Conservation (phyloP, 306 rosid species). For the Hippophae tibetana region DNA sequence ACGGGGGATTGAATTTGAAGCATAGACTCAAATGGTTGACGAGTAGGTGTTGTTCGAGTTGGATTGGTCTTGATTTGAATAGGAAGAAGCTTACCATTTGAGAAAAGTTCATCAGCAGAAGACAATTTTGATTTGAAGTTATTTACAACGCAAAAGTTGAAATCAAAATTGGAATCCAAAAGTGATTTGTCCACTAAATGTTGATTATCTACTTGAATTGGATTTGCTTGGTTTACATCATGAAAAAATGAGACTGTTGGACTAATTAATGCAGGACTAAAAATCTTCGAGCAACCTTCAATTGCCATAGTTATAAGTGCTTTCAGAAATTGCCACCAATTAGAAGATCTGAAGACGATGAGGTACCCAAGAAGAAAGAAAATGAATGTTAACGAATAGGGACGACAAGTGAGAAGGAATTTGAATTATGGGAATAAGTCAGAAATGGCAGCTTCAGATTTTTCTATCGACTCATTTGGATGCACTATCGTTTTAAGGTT, state of each 20-base stretch:
- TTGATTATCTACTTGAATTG: constrained; percentile 12
- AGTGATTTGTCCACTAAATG: constrained; percentile 36
- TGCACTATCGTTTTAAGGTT: too few relatives aligned
- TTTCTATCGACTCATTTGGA: too few relatives aligned
- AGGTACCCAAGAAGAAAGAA: too few relatives aligned
- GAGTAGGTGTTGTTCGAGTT: constrained; percentile 6
- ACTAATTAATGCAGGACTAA: constrained; percentile 21
- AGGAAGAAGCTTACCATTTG: constrained; percentile 72
- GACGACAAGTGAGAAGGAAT: too few relatives aligned
- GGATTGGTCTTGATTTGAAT: constrained; percentile 35
- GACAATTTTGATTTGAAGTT: constrained; percentile 48
- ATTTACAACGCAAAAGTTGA: constrained; percentile 59
- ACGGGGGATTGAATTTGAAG: too few relatives aligned
- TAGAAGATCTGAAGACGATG: too few relatives aligned
- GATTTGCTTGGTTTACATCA: constrained; percentile 48
- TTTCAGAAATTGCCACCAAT: too few relatives aligned
- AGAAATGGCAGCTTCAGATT: too few relatives aligned
- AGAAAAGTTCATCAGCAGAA: constrained; percentile 90
- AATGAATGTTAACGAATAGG: too few relatives aligned
- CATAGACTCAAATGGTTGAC: not conserved
- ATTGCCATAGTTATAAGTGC: constrained; percentile 40
- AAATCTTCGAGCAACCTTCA: constrained; percentile 56
- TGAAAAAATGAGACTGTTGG: constrained; percentile 84
- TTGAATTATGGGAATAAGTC: too few relatives aligned
- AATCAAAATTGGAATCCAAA: constrained; percentile 56